Conservation (phyloP, 2,329 filamentous ascomycete species). For the Xylariales sp. region DNA sequence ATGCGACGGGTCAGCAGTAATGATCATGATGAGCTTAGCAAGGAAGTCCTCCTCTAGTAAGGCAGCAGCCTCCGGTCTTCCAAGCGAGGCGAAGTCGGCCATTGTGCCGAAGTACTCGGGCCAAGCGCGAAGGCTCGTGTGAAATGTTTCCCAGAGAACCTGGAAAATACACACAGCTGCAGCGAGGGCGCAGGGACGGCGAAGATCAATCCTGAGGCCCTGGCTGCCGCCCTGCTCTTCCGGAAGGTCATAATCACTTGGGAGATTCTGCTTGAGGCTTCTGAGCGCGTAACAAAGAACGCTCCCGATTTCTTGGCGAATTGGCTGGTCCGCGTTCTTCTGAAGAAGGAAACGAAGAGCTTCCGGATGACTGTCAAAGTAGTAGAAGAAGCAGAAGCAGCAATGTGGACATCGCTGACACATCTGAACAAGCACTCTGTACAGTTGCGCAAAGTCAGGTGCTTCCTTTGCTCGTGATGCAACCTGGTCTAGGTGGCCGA, state of each 20-base stretch:
- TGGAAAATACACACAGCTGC: constrained; percentile 44
- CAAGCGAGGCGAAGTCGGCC: constrained; percentile 59
- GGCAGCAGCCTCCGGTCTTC: constrained; percentile 50
- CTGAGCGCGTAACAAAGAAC: constrained; percentile 49
- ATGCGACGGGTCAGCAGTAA: constrained; percentile 50
- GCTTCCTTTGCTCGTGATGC: constrained; percentile 66
- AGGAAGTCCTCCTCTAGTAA: constrained; percentile 61
- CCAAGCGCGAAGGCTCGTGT: constrained; percentile 62
- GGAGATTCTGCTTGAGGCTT: constrained; percentile 44
- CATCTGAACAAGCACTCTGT: constrained; percentile 42
- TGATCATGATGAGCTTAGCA: constrained; percentile 50
- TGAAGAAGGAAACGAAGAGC: constrained; percentile 63
- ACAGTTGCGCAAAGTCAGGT: constrained; percentile 55
- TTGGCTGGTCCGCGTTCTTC: constrained; percentile 49
- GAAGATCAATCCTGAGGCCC: constrained; percentile 27
- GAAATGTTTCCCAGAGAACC: constrained; percentile 58
- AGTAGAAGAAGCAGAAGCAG: constrained; percentile 55
- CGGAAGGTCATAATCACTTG: constrained; percentile 40
- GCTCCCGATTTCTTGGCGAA: constrained; percentile 49
- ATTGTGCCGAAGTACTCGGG: constrained; percentile 72
- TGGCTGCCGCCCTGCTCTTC: constrained; percentile 26
- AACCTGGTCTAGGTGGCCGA: constrained; percentile 71
- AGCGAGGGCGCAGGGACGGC: constrained; percentile 28
- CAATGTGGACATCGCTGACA: constrained; percentile 49
- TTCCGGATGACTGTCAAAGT: constrained; percentile 51